Evolutionary conservation across 2,329 filamentous ascomycete genomes (phyloP).

Genomic region (Geosmithia flava): DNA sequence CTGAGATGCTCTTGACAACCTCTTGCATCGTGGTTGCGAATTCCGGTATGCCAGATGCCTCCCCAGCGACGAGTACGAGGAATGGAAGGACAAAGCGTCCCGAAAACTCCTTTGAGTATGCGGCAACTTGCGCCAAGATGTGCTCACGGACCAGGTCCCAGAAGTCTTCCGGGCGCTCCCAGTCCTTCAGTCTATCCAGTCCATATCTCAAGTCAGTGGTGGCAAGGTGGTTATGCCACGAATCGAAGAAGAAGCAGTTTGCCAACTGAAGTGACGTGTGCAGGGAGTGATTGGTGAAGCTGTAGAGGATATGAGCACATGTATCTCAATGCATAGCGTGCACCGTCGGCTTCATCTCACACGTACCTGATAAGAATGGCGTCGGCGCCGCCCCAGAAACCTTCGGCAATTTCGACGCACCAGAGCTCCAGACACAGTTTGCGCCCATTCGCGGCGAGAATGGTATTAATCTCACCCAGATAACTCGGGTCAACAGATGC

Average conservation of each 20-base stretch:
- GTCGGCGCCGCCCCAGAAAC: not conserved
- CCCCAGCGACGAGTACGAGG: not conserved
- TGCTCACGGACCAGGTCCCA: not conserved
- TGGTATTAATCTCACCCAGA: not conserved
- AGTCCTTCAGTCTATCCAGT: not conserved
- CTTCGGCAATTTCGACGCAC: not conserved
- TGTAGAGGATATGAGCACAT: not conserved
- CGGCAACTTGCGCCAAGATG: not conserved
- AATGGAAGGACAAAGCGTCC: not conserved
- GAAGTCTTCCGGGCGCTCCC: not conserved
- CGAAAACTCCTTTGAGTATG: not conserved
- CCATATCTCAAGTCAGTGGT: not conserved
- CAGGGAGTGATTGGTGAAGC: not conserved
- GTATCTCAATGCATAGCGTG: not conserved
- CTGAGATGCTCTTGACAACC: not conserved
- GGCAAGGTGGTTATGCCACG: not conserved
- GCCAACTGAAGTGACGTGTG: not conserved
- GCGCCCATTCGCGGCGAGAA: not conserved
- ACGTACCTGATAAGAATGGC: not conserved
- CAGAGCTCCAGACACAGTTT: not conserved
- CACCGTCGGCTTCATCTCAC: not conserved
- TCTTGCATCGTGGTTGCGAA: not conserved
- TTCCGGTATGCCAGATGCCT: not conserved
- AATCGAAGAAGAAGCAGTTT: not conserved
- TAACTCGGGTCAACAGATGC: not conserved